Evolutionary conservation across 108 stramenopile genomes (phyloP), one percentile per base, ranked within the genome.

Genomic region (Cyclotella atomus): DNA sequence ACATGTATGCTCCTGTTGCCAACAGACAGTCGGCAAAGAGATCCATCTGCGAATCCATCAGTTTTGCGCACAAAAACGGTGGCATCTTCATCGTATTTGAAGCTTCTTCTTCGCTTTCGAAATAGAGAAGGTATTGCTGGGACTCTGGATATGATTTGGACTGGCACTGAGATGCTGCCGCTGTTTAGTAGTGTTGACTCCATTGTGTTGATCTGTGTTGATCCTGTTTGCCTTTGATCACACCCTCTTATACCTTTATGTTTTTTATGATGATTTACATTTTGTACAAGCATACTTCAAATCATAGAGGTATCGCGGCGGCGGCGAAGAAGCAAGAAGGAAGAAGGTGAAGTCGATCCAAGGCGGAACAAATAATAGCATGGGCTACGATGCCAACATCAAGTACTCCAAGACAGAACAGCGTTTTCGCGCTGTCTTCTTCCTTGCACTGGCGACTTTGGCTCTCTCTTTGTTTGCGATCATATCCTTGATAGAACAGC

Each of bases 31-130:
- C 36, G 49, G 15, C 43, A 32, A 14, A 38, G 29, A 15, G 60
- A 35, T 50, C n/a, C 30, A 20, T 60, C 20, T 41, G 21, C 10
- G 3, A 53, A 21, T 0, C 46, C 30, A 24, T 61, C 10, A 19
- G 50, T 29, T 29, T n/a, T 8, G 25, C 9, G 3, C n/a, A 25
- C 19, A 50, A 63, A 73, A 19, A 57, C 54, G 34, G 73, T 65
- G 63, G 73, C 63, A 53, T 73, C 30, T 23, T 73, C 73, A 30
- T 73, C 73, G 52, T 73, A 45, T 53, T 24, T 36, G 61, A 63
- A 73, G 24, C 72, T 52, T 16, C 35, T 55, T 52, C 24, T 54
- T 29, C 65, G 45, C 34, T 60, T 56, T 28, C 47, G 43, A 33
- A 57, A 57, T 9, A 57, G 29, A 15, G 2, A 7, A 2, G 56